Evolutionary conservation across 306 rosid genomes (phyloP).

Genomic region (Cyclanthera cordifolia): DNA sequence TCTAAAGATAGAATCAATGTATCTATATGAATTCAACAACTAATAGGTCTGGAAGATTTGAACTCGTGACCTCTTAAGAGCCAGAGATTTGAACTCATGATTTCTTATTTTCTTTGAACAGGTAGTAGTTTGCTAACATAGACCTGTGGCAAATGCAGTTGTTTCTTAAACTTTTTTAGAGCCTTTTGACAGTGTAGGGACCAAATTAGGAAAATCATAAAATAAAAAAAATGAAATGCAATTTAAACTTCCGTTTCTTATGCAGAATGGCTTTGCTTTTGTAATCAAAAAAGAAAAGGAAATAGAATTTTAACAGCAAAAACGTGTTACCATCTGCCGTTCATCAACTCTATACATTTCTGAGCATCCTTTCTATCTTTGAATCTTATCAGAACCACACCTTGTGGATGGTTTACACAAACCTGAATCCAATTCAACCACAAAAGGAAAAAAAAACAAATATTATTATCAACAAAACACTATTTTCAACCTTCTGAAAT

Average conservation of each 20-base stretch:
- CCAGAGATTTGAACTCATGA: too few relatives aligned
- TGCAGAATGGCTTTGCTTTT: neutral
- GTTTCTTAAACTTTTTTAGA: neutral
- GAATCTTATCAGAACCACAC: slow-evolving; percentile 81
- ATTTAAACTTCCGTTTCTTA: neutral
- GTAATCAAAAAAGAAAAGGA: neutral
- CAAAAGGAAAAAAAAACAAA: neutral
- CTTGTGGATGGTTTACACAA: slow-evolving; percentile 95
- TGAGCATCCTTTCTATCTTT: slow-evolving; percentile 91
- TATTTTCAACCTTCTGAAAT: neutral
- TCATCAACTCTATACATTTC: slow-evolving; percentile 78
- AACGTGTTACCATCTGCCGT: slow-evolving; percentile 83
- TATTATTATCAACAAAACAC: neutral
- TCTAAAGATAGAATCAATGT: neutral
- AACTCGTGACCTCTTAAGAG: too few relatives aligned
- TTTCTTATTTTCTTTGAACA: neutral
- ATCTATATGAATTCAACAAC: too few relatives aligned
- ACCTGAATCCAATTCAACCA: slow-evolving; percentile 34
- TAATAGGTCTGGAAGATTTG: too few relatives aligned
- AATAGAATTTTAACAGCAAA: neutral
- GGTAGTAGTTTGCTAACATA: neutral
- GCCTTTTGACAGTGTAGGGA: neutral
- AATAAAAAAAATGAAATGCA: neutral
- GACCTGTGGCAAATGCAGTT: neutral
- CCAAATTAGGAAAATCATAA: neutral